phyloP scores from a whole-genome alignment of 75 land plant genomes.

The Larix kaempferi region DNA sequence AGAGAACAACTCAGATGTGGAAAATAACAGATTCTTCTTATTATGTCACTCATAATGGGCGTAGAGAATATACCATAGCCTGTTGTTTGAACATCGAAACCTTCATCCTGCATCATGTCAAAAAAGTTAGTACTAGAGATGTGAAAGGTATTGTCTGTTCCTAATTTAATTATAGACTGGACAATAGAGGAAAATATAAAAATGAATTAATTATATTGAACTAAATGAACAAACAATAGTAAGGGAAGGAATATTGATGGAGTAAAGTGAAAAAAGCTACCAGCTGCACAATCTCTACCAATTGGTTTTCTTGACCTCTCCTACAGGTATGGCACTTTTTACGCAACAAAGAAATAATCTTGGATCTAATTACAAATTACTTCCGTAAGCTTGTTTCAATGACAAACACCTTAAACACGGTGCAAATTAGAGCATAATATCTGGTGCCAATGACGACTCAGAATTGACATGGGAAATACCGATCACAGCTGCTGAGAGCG shows the following conservation, averaged over 20 bases:
- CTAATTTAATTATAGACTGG: background rate
- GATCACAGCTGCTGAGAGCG: too few species aligned
- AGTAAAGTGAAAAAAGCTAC: background rate
- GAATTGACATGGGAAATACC: too few species aligned
- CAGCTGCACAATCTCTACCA: background rate
- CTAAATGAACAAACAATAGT: background rate
- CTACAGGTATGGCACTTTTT: background rate
- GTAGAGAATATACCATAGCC: conserved; percentile 71
- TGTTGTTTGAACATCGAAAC: conserved; percentile 91
- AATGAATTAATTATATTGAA: background rate
- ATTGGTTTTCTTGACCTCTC: background rate
- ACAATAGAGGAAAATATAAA: background rate
- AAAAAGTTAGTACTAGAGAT: background rate
- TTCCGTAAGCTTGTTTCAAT: background rate
- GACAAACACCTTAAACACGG: background rate
- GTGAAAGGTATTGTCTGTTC: background rate
- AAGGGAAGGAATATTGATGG: background rate
- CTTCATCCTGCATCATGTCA: conserved; percentile 66
- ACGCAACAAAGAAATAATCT: too few species aligned
- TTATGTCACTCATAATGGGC: background rate
- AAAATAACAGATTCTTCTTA: background rate
- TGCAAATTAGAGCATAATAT: too few species aligned
- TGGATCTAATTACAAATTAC: background rate
- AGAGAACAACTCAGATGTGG: background rate
- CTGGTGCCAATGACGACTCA: too few species aligned